These are phyloP conservation scores for Amanita rubescens DNA, from an alignment of 768 basidiomycete genomes.

Conservation along the genomic window DNA sequence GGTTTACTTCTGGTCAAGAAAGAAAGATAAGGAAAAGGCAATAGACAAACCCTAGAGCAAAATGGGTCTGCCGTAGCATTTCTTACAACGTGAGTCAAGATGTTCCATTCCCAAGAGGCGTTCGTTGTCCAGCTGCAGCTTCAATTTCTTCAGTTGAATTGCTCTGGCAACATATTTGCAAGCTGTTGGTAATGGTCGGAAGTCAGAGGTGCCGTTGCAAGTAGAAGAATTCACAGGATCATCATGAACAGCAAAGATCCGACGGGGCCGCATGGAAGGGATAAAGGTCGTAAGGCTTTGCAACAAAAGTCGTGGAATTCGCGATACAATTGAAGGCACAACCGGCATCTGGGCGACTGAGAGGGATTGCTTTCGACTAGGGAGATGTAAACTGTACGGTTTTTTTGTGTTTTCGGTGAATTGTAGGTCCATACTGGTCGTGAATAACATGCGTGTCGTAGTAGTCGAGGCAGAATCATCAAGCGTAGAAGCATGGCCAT, in stretches of 20 bases:
- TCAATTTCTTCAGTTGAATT: slow-evolving; percentile 59
- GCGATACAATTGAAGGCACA: slow-evolving; percentile 36
- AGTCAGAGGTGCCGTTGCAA: neutral
- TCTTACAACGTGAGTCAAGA: slow-evolving; percentile 27
- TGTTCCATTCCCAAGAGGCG: slow-evolving; percentile 20
- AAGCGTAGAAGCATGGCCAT: neutral
- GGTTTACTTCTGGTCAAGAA: neutral
- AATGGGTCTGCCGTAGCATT: slow-evolving; percentile 31
- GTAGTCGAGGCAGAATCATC: neutral
- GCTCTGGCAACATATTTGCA: slow-evolving; percentile 52
- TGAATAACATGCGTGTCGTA: neutral
- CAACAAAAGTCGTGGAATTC: slow-evolving; percentile 51
- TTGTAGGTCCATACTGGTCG: neutral
- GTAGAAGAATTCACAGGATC: neutral
- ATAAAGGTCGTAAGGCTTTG: slow-evolving; percentile 56
- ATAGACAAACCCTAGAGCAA: slow-evolving; percentile 29
- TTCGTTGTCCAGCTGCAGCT: slow-evolving; percentile 42
- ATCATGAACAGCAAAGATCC: neutral
- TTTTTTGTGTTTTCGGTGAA: neutral
- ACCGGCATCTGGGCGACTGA: slow-evolving; percentile 24
- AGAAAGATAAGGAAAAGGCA: neutral
- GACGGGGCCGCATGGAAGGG: slow-evolving; percentile 9
- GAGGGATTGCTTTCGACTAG: neutral
- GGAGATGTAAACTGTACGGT: neutral
- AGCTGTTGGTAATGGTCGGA: slow-evolving; percentile 9